Evolutionary conservation across 371 early-diverging fungal species (phyloP).

Genomic region (Blakeslea trispora): DNA sequence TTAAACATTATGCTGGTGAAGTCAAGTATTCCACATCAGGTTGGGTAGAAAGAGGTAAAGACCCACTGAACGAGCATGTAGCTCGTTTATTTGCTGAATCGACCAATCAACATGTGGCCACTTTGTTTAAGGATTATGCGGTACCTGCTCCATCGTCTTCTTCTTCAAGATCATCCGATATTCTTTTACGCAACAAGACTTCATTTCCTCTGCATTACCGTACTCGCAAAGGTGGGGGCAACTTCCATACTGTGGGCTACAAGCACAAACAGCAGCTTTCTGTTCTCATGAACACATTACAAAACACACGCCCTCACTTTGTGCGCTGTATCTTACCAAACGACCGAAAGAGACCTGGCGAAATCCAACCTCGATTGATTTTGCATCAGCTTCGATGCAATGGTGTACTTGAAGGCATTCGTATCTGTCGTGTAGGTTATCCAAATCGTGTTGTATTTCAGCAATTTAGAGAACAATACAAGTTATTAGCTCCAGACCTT

Average conservation of each 20-base stretch:
- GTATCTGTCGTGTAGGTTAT: slow-evolving; percentile 98
- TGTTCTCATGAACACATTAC: slow-evolving; percentile 89
- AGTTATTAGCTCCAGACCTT: slow-evolving; percentile 80
- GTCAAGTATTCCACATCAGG: slow-evolving; percentile 96
- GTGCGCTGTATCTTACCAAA: slow-evolving; percentile 99
- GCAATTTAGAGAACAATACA: slow-evolving; percentile 97
- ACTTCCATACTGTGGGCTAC: slow-evolving; percentile 97
- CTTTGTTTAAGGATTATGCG: slow-evolving; percentile 80
- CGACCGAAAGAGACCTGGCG: slow-evolving; percentile 87
- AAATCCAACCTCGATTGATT: slow-evolving; percentile 83
- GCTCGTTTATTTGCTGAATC: slow-evolving; percentile 87
- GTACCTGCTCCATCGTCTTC: background rate
- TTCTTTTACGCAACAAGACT: background rate
- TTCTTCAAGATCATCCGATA: background rate
- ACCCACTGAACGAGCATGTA: slow-evolving; percentile 98
- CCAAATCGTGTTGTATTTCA: slow-evolving; percentile 94
- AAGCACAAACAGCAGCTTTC: slow-evolving; percentile 95
- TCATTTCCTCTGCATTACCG: background rate
- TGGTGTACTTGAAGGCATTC: slow-evolving; percentile 99
- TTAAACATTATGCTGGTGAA: slow-evolving; percentile 98
- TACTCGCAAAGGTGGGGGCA: slow-evolving; percentile 62
- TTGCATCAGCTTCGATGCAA: slow-evolving; percentile 98
- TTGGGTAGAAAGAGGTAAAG: slow-evolving; percentile 99
- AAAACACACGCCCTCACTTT: slow-evolving; percentile 97
- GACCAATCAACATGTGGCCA: slow-evolving; percentile 74